Evolutionary conservation across 2,329 filamentous ascomycete genomes (phyloP).

Genomic region (Fusarium neocosmosporiellum): DNA sequence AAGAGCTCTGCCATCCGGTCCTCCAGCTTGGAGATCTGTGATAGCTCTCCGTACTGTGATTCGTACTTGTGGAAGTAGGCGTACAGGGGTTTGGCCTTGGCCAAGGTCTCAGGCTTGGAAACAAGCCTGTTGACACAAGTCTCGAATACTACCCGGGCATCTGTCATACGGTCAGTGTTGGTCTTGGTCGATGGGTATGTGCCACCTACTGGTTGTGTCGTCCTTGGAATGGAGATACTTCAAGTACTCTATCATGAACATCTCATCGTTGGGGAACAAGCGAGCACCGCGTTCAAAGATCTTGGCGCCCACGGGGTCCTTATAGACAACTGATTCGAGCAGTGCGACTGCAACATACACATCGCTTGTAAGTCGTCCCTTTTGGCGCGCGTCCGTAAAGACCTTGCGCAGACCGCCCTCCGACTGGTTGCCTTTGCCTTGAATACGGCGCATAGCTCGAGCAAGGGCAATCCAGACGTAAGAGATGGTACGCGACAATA

Average conservation of each 20-base stretch:
- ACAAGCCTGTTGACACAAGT: conserved; percentile 88
- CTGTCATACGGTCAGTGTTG: conserved; percentile 56
- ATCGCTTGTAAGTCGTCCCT: conserved; percentile 90
- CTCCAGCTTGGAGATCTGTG: conserved; percentile 91
- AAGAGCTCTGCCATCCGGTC: conserved; percentile 94
- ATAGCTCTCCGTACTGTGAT: conserved; percentile 90
- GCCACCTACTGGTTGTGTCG: conserved; percentile 86
- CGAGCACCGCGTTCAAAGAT: conserved; percentile 96
- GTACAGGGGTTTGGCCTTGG: conserved; percentile 86
- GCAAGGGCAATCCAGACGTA: conserved; percentile 96
- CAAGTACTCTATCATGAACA: conserved; percentile 94
- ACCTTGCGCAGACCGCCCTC: conserved; percentile 87
- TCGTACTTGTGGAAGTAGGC: conserved; percentile 96
- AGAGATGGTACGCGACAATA: conserved; percentile 86
- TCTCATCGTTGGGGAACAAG: conserved; percentile 92
- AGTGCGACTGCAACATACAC: conserved; percentile 94
- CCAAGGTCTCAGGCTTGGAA: conserved; percentile 77
- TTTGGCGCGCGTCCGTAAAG: conserved; percentile 88
- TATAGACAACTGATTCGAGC: conserved; percentile 96
- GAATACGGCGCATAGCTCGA: conserved; percentile 91
- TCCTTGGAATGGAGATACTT: conserved; percentile 94
- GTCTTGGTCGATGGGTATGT: background rate
- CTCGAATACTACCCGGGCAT: conserved; percentile 96
- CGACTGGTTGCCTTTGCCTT: conserved; percentile 77
- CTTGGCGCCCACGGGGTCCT: conserved; percentile 90